Percentiles rank a stretch among this genome's conserved stretches.
phyloP scores from a whole-genome alignment of 129 eudicot species.

The Centella asiatica region DNA sequence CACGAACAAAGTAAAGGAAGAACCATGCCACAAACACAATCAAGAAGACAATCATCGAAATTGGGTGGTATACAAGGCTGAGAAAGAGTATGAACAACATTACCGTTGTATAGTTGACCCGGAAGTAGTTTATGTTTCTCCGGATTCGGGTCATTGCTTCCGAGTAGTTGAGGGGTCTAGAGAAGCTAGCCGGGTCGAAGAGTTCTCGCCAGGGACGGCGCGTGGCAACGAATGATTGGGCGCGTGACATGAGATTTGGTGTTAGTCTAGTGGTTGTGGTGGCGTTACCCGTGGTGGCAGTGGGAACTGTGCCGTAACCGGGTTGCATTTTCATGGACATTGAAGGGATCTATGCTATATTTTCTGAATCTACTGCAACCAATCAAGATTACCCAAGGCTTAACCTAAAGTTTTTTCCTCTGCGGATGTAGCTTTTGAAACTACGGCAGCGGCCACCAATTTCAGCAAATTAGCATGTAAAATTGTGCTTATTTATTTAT shows the following conservation, averaged over 20 bases:
- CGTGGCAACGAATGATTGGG: slow-evolving; percentile 28
- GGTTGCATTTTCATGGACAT: background rate
- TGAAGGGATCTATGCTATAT: background rate
- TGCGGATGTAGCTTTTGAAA: too few species aligned
- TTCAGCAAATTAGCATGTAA: too few species aligned
- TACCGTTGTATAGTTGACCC: slow-evolving; percentile 56
- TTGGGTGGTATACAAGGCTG: slow-evolving; percentile 65
- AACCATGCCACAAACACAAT: slow-evolving; percentile 56
- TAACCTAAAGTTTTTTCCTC: too few species aligned
- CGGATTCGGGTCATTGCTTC: slow-evolving; percentile 50
- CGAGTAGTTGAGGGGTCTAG: slow-evolving; percentile 39
- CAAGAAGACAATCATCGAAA: slow-evolving; percentile 67
- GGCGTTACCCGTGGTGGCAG: background rate
- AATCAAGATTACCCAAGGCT: too few species aligned
- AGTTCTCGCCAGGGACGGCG: slow-evolving; percentile 68
- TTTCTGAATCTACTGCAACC: too few species aligned
- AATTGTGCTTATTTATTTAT: too few species aligned
- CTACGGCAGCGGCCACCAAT: too few species aligned
- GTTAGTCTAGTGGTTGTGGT: background rate
- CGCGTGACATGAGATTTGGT: slow-evolving; percentile 5
- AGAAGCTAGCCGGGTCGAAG: slow-evolving; percentile 25
- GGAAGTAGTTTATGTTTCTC: slow-evolving; percentile 51
- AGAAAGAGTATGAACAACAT: slow-evolving; percentile 47
- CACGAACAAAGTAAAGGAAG: slow-evolving; percentile 41
- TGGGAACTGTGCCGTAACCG: background rate